Evolutionary conservation across 768 basidiomycete species (phyloP).

Genomic region (Mycena latifolia): DNA sequence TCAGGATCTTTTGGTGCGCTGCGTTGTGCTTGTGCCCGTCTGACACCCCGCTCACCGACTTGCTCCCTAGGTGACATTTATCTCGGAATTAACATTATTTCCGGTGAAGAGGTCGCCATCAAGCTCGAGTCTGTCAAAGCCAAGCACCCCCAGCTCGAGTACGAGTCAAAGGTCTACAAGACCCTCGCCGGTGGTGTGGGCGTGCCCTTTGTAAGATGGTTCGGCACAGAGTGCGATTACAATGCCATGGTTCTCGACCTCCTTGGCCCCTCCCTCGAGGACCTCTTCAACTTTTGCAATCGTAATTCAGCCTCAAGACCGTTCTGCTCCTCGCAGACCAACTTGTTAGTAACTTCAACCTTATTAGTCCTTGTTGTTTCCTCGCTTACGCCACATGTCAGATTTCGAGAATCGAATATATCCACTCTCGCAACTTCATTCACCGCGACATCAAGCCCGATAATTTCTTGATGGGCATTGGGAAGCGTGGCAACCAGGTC

Average conservation of each 20-base stretch:
- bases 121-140: slow-evolving; percentile 99
- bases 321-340: slow-evolving; percentile 97
- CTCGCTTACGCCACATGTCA: slow-evolving; percentile 48
- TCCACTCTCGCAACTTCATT: slow-evolving; percentile 99
- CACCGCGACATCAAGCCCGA: slow-evolving; percentile 99
- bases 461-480: slow-evolving; percentile 99
- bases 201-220: slow-evolving; percentile 98
- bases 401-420: slow-evolving; percentile 99
- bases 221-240: slow-evolving; percentile 97
- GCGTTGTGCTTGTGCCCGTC: slow-evolving; percentile 12
- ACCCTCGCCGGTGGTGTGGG: slow-evolving; percentile 99
- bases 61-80: slow-evolving; percentile 89
- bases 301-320: slow-evolving; percentile 98
- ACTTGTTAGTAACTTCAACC: slow-evolving; percentile 67
- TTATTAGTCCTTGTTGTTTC: slow-evolving; percentile 39
- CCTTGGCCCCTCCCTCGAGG: slow-evolving; percentile 91
- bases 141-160: slow-evolving; percentile 99
- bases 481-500: slow-evolving; percentile 99
- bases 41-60: slow-evolving; percentile 25
- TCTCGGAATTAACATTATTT: slow-evolving; percentile 99
- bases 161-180: slow-evolving; percentile 96
- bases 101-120: slow-evolving; percentile 99
- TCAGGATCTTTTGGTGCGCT: slow-evolving; percentile 95
- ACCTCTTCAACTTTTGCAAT: slow-evolving; percentile 95
- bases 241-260: slow-evolving; percentile 99